Evolutionary conservation across 768 basidiomycete genomes (phyloP).

Genomic region (Gautieria morchelliformis): DNA sequence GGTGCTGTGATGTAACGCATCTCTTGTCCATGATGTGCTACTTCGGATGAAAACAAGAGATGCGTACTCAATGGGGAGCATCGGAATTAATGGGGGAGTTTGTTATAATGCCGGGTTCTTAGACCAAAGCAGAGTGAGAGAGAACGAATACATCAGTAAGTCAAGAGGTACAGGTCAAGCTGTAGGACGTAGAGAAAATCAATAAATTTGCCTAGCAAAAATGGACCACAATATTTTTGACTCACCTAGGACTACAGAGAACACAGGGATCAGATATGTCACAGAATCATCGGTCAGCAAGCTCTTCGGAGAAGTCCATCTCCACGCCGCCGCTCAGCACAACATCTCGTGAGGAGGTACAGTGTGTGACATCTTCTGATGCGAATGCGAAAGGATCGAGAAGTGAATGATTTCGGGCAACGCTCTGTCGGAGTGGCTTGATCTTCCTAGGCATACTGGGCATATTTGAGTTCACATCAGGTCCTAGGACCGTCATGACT

Average conservation of each 20-base stretch:
- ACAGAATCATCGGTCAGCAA: neutral
- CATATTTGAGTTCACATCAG: neutral
- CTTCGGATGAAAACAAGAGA: no score
- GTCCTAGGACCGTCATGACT: neutral
- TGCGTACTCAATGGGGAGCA: no score
- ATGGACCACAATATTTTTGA: neutral
- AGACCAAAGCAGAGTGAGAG: no score
- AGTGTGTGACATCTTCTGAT: no score
- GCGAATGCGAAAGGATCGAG: neutral
- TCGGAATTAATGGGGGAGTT: no score
- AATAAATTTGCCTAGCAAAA: neutral
- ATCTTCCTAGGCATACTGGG: neutral
- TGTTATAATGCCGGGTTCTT: no score
- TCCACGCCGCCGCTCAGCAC: neutral
- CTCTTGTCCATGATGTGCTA: no score
- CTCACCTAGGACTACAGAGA: neutral
- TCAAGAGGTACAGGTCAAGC: neutral
- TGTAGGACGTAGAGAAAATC: neutral
- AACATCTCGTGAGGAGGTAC: no score
- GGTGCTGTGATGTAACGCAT: no score
- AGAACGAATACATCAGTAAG: neutral
- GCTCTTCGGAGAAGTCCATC: neutral
- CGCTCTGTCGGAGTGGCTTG: neutral
- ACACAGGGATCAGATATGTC: neutral
- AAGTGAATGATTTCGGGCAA: neutral